Percentiles rank a stretch among this genome's conserved stretches.
Conservation (phyloP, 1,139 yeast species). For the Yamadazyma blattariae region DNA sequence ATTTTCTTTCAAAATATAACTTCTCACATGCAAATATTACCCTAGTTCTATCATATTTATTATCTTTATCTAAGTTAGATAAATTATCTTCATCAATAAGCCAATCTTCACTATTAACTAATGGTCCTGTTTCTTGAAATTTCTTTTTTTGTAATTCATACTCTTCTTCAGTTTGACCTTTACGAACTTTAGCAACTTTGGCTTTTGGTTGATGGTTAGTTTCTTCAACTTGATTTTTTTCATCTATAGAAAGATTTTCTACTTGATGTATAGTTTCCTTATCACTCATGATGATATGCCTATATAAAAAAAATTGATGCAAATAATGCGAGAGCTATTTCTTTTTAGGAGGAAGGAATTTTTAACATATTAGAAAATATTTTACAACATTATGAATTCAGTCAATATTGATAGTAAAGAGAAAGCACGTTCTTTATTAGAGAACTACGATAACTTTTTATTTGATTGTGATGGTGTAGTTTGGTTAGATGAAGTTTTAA, state of each 20-base stretch:
- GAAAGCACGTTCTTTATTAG: constrained; percentile 53
- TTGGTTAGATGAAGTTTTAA: constrained; percentile 76
- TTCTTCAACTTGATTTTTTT: background rate
- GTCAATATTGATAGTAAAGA: constrained; percentile 19
- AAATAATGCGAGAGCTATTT: too few relatives aligned
- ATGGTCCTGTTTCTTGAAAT: constrained; percentile 51
- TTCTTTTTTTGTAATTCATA: constrained; percentile 42
- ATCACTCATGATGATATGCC: constrained; percentile 4
- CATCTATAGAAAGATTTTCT: background rate
- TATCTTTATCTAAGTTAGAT: constrained; percentile 19
- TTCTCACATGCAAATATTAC: constrained; percentile 47
- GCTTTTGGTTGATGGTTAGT: background rate
- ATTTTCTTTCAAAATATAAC: constrained; percentile 48
- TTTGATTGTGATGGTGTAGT: constrained; percentile 95
- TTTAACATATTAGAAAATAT: too few relatives aligned
- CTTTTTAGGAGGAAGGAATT: too few relatives aligned
- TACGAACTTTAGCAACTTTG: constrained; percentile 25
- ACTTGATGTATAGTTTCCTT: background rate
- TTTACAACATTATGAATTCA: background rate
- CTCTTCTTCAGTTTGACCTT: constrained; percentile 58
- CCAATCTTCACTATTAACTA: constrained; percentile 47
- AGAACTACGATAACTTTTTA: constrained; percentile 71
- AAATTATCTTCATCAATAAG: constrained; percentile 25
- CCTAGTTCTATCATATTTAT: constrained; percentile 34
- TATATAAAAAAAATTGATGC: too few relatives aligned